Evolutionary conservation across 73 alveolate species (phyloP), one percentile per base, ranked within the genome.

Genomic region (Breviolum minutum): DNA sequence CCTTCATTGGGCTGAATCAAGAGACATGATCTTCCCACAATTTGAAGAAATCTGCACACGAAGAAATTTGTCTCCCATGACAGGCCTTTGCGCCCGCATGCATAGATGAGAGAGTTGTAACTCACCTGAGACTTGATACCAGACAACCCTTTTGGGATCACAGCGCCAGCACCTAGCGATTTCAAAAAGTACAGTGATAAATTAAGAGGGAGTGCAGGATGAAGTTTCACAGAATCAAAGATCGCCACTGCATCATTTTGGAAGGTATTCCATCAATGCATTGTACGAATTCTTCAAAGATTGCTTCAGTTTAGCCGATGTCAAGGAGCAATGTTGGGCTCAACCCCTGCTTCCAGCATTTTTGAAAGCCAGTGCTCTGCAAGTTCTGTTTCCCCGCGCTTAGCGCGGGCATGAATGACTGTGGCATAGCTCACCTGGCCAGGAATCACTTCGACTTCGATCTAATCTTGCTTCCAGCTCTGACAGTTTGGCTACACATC

Each of bases 71-170:
- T 3, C 3, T 40, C 54, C 54, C 54, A 40, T 40, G 54, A 3
- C 54, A 40, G 54, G 83, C 98, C 98, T 77, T 77, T 93, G 70
- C 98, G 98, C 69, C 98, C 98, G 22, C 98, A 93, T 3, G 98
- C 98, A 40, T 93, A 93, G 98, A 93, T 93, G 29, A 93, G 83
- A 54, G 98, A 93, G 92, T 93, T 93, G 98, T 93, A 93, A 92
- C 98, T 93, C 26, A 93, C 97, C 97, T 89, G 13, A 63, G 17
- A 80, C 32, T 32, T 80, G 88, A 4, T 80, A 27, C 5, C 54
- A 40, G 54, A 3, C 54, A 40, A 40, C 54, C 54, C 54, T 40
- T 40, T 40, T 40, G 54, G 54, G 54, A 40, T 40, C 54, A 40
- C 54, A 40, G 54, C 54, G 54, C 54, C 54, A 40, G 54, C 54